Evolutionary conservation across 768 basidiomycete genomes (phyloP), one percentile per base, ranked within the genome.

Genomic region (Phaeotremella skinneri): DNA sequence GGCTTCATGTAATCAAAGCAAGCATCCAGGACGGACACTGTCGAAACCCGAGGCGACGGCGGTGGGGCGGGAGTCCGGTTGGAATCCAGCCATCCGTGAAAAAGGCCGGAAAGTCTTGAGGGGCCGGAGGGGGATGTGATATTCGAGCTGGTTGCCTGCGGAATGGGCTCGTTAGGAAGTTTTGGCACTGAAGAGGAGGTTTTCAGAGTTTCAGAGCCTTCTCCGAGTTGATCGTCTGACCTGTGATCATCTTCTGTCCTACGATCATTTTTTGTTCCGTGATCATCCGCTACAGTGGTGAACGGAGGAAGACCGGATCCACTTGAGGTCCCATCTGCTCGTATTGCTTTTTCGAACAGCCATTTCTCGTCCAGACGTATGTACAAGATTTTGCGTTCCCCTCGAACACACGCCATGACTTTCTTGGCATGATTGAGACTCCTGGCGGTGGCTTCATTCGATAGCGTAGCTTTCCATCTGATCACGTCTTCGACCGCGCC

Each of bases 31-130:
- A 9, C n/a, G 25, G 23, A n/a, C 2, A 52, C 23, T 47, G 32
- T 23, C 21, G 62, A 50, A 16, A 51, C 27, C 29, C 58, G 55
- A 11, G 58, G 58, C 2, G 67, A 58, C 11, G 67, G 52, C 2
- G 67, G 67, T 29, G 67, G 64, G 11, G 59, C 63, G 21, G 67
- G 63, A 56, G 60, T 60, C 20, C 60, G n/a, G 20, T 63, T 47
- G 2, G 67, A 27, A 17, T 63, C 61, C 9, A 58, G 25, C 58
- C 58, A 58, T 13, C 52, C 64, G 32, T 66, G 67, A 30, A 66
- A 66, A 2, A 69, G 51, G 6, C 61, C 61, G 1, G 67, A 69
- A 1, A 69, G 45, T 13, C 66, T 23, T 3, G 34, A 4, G 48
- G 34, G 16, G 16, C 43, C 16, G 42, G 26, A 25, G 17, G 4